Evolutionary conservation across 192 early-diverging fungal species (phyloP), one percentile per base, ranked within the genome.

Genomic region (Dissophora ornata): DNA sequence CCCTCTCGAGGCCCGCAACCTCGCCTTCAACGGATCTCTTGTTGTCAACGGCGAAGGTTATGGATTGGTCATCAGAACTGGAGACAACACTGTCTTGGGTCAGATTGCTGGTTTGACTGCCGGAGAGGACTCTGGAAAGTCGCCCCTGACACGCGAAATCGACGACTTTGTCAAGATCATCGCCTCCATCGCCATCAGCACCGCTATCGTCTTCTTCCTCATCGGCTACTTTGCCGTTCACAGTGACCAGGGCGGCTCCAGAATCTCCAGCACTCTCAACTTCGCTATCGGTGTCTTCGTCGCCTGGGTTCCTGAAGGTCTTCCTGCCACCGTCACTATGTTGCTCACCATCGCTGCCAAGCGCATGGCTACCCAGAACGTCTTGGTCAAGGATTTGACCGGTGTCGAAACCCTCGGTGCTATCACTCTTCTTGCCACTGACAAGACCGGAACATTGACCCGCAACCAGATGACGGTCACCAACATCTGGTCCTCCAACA

Each of bases 331-430:
- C 7, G 94, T 98, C 16, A 96, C 96, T 22, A 92, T 97, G 81
- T 85, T 98, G 48, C 79, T 98, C 45, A 95, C 95, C 10, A 92
- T 98, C 36, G 96, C 97, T 36, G 97, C 97, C 59, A 95, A 97
- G 83, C 90, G 94, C 53, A 97, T 98, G 95, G 93, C 95, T 0
- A 30, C 79, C 12, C 82, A 90, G 65, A 93, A 97, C 59, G 95
- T 97, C 29, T 84, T 98, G 30, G 97, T 98, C 71, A 98, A 98
- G 77, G 94, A 97, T 70, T 82, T 98, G 40, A 92, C 95, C 66
- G 95, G 94, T 74, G 97, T 98, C 15, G 97, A 98, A 75, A 98
- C 97, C 15, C 87, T 98, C 25, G 97, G 97, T 51, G 97, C 96
- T 11, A 96, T 98, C 61, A 98, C 97, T 32, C 83, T 97, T 21